Conservation (phyloP, 1,284 basidiomycete species). For the Rhodotorula glutinis region DNA sequence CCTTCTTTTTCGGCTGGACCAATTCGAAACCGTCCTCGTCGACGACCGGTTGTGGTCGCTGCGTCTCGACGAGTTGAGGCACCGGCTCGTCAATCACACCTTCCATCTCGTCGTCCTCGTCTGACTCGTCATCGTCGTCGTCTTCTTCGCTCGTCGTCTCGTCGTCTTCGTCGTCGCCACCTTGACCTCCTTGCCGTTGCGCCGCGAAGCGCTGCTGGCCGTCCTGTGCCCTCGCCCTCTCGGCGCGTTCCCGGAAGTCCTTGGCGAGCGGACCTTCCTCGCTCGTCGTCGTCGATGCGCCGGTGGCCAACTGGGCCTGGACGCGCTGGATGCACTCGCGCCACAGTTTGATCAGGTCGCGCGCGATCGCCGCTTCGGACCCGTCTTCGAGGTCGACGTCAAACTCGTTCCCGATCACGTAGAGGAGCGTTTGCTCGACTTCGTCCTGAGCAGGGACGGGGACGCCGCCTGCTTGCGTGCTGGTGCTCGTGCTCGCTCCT, state of each 20-base stretch:
- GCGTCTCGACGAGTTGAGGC: conserved; percentile 48
- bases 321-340: conserved; percentile 30
- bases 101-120: conserved; percentile 55
- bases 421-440: conserved; percentile 68
- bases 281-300: conserved; percentile 28
- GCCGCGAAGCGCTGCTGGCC: conserved; percentile 52
- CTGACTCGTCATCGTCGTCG: conserved; percentile 43
- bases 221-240: conserved; percentile 56
- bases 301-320: background rate
- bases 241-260: conserved; percentile 63
- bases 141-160: conserved; percentile 19
- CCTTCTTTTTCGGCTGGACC: conserved; percentile 60
- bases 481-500: background rate
- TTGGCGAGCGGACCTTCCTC: conserved; percentile 51
- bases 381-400: conserved; percentile 76
- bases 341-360: conserved; percentile 51
- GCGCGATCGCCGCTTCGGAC: conserved; percentile 65
- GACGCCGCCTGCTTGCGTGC: conserved; percentile 13
- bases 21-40: conserved; percentile 85
- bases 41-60: conserved; percentile 62
- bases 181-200: conserved; percentile 18
- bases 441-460: conserved; percentile 60
- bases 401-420: conserved; percentile 77
- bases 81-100: conserved; percentile 51
- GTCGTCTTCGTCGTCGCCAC: conserved; percentile 26